Conservation (phyloP, 179 eudicot species). For the Spergularia azorica region DNA sequence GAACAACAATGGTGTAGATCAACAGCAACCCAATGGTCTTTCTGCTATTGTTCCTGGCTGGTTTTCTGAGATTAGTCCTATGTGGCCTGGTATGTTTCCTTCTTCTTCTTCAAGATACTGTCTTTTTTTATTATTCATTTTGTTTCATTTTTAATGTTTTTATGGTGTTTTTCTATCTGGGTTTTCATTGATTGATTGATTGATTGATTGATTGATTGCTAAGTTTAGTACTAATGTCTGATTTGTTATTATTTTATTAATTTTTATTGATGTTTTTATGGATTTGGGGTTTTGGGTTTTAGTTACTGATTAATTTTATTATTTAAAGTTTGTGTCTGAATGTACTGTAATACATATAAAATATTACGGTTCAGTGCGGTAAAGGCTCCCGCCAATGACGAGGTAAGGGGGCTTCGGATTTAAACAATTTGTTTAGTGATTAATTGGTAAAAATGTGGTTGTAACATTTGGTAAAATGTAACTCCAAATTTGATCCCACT, state of each 20-base stretch:
- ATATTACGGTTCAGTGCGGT: too few relatives aligned
- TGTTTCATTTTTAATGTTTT: background rate
- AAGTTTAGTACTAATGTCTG: too few relatives aligned
- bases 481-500: background rate
- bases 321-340: background rate
- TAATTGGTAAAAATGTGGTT: too few relatives aligned
- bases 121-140: background rate
- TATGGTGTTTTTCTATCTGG: background rate
- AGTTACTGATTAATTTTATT: too few relatives aligned
- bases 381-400: too few relatives aligned
- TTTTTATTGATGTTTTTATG: background rate
- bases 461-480: too few relatives aligned
- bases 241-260: background rate
- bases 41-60: slow-evolving; percentile 81
- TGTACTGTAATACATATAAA: background rate
- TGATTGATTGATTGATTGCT: background rate
- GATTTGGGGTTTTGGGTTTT: background rate
- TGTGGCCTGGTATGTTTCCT: slow-evolving; percentile 83
- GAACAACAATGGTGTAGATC: slow-evolving; percentile 20
- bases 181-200: background rate
- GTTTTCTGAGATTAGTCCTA: slow-evolving; percentile 96
- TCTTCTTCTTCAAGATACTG: background rate
- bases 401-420: too few relatives aligned
- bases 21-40: slow-evolving; percentile 29
- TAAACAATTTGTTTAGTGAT: too few relatives aligned